These are phyloP conservation scores for Linaria vulgaris DNA, from an alignment of 257 asterid species.

Conservation along the genomic window DNA sequence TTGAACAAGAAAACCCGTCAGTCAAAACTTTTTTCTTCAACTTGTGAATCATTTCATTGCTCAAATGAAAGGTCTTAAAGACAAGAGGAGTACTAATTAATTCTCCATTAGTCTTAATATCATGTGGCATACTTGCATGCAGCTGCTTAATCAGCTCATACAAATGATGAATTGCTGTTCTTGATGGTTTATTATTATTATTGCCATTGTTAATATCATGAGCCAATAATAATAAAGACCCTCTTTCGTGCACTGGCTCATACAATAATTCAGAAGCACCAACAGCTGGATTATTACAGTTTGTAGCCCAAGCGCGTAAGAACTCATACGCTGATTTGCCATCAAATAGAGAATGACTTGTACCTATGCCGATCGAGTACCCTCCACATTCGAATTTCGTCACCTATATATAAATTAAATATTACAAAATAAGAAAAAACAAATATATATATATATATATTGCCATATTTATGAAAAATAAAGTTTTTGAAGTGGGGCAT, in stretches of 20 bases:
- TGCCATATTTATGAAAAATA: too few species aligned
- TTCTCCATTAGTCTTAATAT: background rate
- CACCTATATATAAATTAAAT: slow-evolving; percentile 17
- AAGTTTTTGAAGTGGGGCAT: too few species aligned
- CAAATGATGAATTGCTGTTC: slow-evolving; percentile 31
- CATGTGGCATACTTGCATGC: background rate
- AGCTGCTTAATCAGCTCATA: slow-evolving; percentile 25
- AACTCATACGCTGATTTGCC: slow-evolving; percentile 32
- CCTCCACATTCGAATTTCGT: slow-evolving; percentile 36
- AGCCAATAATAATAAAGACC: background rate
- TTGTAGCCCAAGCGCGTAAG: slow-evolving; percentile 32
- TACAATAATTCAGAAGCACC: background rate
- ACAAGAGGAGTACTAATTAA: slow-evolving; percentile 15
- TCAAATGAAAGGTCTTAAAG: slow-evolving; percentile 27
- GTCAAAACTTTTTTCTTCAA: slow-evolving; percentile 19
- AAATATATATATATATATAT: too few species aligned
- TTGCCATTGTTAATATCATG: background rate
- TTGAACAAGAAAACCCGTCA: slow-evolving; percentile 18
- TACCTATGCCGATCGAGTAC: slow-evolving; percentile 29
- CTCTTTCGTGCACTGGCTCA: slow-evolving; percentile 29
- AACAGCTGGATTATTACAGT: slow-evolving; percentile 7
- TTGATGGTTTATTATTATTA: background rate
- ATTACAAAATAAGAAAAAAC: too few species aligned
- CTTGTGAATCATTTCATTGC: slow-evolving; percentile 13
- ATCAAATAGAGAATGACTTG: slow-evolving; percentile 33